A percentile compares a stretch with the other conserved stretches of the same genome.
Conservation (phyloP, 305 asterid species). For the Striga hermonthica region DNA sequence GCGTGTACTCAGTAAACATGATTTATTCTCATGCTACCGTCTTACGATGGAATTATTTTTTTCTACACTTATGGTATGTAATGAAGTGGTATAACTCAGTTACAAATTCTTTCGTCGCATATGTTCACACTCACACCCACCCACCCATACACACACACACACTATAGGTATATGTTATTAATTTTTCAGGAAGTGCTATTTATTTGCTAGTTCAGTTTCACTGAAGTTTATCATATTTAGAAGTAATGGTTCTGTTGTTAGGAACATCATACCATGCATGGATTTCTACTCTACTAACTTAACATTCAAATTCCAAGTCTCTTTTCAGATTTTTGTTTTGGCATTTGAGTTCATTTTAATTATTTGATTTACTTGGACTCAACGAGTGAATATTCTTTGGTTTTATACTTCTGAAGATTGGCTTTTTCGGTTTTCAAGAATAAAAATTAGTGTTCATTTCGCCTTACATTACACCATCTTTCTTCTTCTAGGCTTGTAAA, state of each 20-base stretch:
- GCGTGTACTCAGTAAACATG: conserved; percentile 3
- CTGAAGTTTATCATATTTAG: neutral
- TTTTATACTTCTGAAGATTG: neutral
- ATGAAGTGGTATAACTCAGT: conserved; percentile 1
- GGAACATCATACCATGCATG: neutral
- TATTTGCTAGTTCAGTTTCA: neutral
- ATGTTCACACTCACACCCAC: neutral
- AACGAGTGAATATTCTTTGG: neutral
- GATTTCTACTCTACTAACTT: neutral
- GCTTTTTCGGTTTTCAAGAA: neutral
- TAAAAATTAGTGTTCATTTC: conserved; percentile 5
- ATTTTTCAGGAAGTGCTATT: neutral
- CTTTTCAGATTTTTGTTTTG: conserved; percentile 3
- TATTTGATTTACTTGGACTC: neutral
- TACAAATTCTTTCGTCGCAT: neutral
- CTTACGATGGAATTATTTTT: conserved; percentile 5
- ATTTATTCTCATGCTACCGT: neutral
- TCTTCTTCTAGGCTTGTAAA: conserved; percentile 62
- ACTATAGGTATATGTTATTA: neutral
- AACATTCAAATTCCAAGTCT: neutral
- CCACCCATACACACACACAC: neutral
- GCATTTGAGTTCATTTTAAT: neutral
- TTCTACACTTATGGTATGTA: conserved; percentile 4
- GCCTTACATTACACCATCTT: neutral
- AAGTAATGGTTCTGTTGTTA: neutral